phyloP scores from a whole-genome alignment of 2,329 filamentous ascomycete species.

The Akanthomyces lecanii region DNA sequence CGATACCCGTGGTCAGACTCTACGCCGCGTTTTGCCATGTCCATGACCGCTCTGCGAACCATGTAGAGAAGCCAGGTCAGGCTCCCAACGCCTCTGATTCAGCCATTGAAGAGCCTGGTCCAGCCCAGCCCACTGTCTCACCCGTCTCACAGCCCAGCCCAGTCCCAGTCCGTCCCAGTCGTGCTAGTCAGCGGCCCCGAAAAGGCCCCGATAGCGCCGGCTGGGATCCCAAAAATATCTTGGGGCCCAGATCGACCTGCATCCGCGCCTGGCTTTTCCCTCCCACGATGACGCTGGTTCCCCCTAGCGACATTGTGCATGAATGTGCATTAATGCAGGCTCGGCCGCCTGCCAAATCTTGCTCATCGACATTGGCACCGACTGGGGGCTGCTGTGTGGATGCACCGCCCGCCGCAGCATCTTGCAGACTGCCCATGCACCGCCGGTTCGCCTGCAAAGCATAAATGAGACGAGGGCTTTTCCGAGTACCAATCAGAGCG shows the following conservation, averaged over 20 bases:
- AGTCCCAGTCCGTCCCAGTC: background rate
- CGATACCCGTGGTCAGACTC: background rate
- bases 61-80: background rate
- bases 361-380: background rate
- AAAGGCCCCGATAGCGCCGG: conserved; percentile 4
- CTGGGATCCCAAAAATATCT: conserved; percentile 9
- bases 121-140: background rate
- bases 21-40: background rate
- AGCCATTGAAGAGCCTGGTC: background rate
- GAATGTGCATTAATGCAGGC: conserved; percentile 12
- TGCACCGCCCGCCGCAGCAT: background rate
- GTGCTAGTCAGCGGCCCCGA: conserved; percentile 1
- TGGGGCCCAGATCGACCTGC: conserved; percentile 12
- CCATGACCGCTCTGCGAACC: background rate
- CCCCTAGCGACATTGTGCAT: conserved; percentile 4
- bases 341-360: conserved; percentile 10
- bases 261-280: conserved; percentile 1
- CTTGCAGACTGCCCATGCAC: background rate
- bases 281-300: background rate
- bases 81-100: background rate
- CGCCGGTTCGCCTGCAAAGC: background rate
- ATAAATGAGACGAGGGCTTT: background rate
- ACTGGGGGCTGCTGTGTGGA: background rate
- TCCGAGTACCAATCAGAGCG: background rate
- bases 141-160: too few relatives aligned